Conservation (phyloP, 2,329 filamentous ascomycete species). For the Arthroderma sp. region DNA sequence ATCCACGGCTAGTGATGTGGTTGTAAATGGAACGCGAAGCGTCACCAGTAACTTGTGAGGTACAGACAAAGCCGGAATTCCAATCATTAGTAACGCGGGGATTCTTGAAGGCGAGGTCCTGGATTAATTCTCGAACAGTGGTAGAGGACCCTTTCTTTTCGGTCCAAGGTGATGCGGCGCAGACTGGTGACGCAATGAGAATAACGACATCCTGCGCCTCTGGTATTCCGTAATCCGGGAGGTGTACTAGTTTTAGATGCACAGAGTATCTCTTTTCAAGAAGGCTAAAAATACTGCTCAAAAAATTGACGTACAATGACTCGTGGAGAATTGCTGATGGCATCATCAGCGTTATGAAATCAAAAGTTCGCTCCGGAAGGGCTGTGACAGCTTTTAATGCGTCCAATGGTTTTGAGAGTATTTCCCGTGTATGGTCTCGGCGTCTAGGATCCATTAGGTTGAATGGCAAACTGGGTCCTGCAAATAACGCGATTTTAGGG, state of each 20-base stretch:
- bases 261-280: constrained; percentile 2
- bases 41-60: neutral
- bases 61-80: neutral
- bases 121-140: neutral
- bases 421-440: neutral
- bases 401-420: constrained; percentile 3
- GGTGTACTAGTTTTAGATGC: constrained; percentile 6
- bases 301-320: constrained; percentile 1
- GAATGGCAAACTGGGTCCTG: constrained; percentile 5
- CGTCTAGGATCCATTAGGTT: constrained; percentile 1
- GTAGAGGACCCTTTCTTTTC: neutral
- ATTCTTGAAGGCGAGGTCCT: neutral
- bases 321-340: constrained; percentile 9
- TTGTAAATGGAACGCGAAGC: neutral
- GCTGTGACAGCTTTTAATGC: constrained; percentile 1
- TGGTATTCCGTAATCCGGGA: constrained; percentile 6
- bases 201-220: constrained; percentile 5
- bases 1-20: neutral
- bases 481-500: constrained; percentile 8
- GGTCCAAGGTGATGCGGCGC: constrained; percentile 6
- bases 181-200: constrained; percentile 6
- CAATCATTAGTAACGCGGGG: neutral
- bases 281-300: constrained; percentile 5
- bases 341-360: constrained; percentile 8
- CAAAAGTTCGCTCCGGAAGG: neutral